Base-by-base conservation (phyloP, 108 stramenopile species). In the Bacterosira constricta region DNA sequence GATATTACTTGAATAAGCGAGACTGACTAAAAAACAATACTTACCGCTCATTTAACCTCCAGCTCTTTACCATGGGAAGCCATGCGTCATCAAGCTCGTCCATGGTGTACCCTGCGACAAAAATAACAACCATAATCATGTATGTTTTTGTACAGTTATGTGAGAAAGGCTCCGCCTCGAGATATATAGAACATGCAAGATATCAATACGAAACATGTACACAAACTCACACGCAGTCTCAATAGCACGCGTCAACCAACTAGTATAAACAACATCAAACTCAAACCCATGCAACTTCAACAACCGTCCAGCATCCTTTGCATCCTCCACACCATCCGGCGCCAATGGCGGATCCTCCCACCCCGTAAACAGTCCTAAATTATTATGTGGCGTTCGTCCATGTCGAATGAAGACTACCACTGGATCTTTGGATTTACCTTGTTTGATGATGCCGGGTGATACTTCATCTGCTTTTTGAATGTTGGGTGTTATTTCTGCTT, bases 191-290 rank as follows among this genome's bases (percentile, higher is more conserved):
- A n/a, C n/a, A n/a, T n/a, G n/a, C n/a, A n/a, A n/a, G n/a, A n/a
- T n/a, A n/a, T n/a, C n/a, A n/a, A n/a, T n/a, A n/a, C n/a, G n/a
- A n/a, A n/a, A n/a, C n/a, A n/a, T n/a, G n/a, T n/a, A n/a, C n/a
- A n/a, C 32, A 15, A 25, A 79, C 66, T 75, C 44, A 72, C 71
- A 83, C 11, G 77, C 82, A 17, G 89, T 90, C 52, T 82, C 81
- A 45, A 92, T 88, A 34, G 96, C 93, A 34, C 96, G 53, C 31
- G 81, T 73, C 30, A 97, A 76, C 73, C 88, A 80, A 11, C 86
- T 88, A 18, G 93, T 93, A 77, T 95, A 97, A 3, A 94, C 96
- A 17, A 96, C 77, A 63, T 97, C 83, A 55, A 97, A 92, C 52
- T 91, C 82, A 60, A 90, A 83, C 15, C 86, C 86, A 50, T 88